Evolutionary conservation across 202 grass and related monocot species (phyloP).

Genomic region (Brachypodium distachyon): DNA sequence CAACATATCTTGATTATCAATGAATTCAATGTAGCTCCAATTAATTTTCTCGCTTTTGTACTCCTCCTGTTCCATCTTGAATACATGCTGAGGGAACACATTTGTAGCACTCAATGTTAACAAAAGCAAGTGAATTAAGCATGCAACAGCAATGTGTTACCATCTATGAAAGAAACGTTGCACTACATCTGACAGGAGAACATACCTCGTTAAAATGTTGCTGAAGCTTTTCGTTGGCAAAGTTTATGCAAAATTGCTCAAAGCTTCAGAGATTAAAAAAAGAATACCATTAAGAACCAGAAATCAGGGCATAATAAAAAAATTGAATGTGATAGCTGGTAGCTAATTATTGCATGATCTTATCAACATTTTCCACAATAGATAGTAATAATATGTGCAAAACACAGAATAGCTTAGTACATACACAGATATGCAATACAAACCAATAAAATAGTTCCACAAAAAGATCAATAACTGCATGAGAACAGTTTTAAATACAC

Average conservation of each 20-base stretch:
- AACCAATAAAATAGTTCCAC: background rate
- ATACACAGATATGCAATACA: background rate
- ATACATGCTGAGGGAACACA: conserved; percentile 77
- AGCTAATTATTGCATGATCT: background rate
- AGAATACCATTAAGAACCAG: background rate
- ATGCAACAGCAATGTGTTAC: background rate
- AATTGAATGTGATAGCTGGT: background rate
- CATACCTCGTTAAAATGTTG: conserved; percentile 97
- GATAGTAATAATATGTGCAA: background rate
- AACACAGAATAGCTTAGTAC: background rate
- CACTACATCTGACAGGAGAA: background rate
- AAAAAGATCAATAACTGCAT: background rate
- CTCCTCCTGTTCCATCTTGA: conserved; percentile 99
- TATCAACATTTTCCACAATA: background rate
- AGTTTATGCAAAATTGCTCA: conserved; percentile 99
- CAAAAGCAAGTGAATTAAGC: conserved; percentile 7
- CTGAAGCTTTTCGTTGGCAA: conserved; percentile 99
- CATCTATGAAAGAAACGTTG: background rate
- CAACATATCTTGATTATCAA: conserved; percentile 99
- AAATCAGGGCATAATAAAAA: background rate
- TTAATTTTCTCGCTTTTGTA: conserved; percentile 94
- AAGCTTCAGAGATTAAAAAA: conserved; percentile 53
- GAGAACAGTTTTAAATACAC: background rate
- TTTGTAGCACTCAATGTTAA: conserved; percentile 16
- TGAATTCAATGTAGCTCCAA: conserved; percentile 99